phyloP scores from a whole-genome alignment of 495 filamentous ascomycete species.

The Xylaria nigripes region DNA sequence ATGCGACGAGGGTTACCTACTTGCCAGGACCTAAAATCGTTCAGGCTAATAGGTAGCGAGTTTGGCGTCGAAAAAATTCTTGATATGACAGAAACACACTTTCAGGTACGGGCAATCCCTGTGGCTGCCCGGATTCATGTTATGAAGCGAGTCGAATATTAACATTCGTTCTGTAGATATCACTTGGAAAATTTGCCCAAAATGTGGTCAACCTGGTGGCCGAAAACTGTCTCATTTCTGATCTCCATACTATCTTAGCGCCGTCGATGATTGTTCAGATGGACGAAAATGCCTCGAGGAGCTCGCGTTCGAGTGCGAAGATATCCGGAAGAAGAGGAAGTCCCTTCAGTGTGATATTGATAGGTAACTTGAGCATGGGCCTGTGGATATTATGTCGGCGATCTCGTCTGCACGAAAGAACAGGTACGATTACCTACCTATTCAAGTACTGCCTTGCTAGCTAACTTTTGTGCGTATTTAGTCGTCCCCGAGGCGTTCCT shows the following conservation, averaged over 20 bases:
- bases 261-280: constrained; percentile 13
- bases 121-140: background rate
- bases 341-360: background rate
- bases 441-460: too few species aligned
- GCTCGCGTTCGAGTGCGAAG: constrained; percentile 17
- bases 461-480: too few species aligned
- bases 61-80: background rate
- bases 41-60: background rate
- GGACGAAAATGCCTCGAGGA: constrained; percentile 10
- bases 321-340: background rate
- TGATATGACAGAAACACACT: background rate
- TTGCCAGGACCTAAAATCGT: too few species aligned
- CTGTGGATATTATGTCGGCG: too few species aligned
- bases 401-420: too few species aligned
- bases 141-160: background rate
- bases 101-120: background rate
- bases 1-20: too few species aligned
- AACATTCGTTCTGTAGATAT: constrained; percentile 7
- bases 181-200: constrained; percentile 17
- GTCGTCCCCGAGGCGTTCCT: too few species aligned
- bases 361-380: too few species aligned
- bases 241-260: constrained; percentile 18
- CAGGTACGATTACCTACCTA: too few species aligned
- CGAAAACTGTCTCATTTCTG: constrained; percentile 25
- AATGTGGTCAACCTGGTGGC: constrained; percentile 23